Conservation (phyloP, 345 rosid genomes). For the Xanthoceras sorbifolium region DNA sequence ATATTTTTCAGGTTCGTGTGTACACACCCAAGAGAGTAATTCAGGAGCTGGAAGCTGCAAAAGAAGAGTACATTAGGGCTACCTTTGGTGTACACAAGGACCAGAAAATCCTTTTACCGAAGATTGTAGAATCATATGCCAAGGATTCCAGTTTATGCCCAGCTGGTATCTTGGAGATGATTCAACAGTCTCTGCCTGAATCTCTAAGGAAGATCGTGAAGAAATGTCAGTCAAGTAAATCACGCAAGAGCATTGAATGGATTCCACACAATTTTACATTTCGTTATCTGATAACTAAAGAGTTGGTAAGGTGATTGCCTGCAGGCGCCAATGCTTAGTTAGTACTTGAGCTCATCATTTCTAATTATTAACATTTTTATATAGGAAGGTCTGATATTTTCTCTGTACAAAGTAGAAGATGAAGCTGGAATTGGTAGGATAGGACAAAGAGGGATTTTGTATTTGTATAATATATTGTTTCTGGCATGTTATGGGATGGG, state of each 20-base stretch:
- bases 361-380: slow-evolving; percentile 15
- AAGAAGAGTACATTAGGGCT: slow-evolving; percentile 86
- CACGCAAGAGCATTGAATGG: slow-evolving; percentile 82
- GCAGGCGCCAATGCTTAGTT: not conserved
- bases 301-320: slow-evolving; percentile 54
- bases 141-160: slow-evolving; percentile 70
- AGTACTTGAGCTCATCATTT: slow-evolving; percentile 5
- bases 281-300: slow-evolving; percentile 85
- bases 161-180: slow-evolving; percentile 62
- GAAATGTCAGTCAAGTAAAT: slow-evolving; percentile 58
- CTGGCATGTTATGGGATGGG: not conserved
- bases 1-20: slow-evolving; percentile 62
- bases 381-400: slow-evolving; percentile 18
- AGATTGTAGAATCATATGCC: slow-evolving; percentile 69
- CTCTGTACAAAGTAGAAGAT: slow-evolving; percentile 41
- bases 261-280: slow-evolving; percentile 82
- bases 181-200: slow-evolving; percentile 66
- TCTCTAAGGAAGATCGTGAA: slow-evolving; percentile 51
- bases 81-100: slow-evolving; percentile 69
- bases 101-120: slow-evolving; percentile 75
- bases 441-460: slow-evolving; percentile 21
- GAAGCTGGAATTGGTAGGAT: slow-evolving; percentile 19
- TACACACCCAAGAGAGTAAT: slow-evolving; percentile 70
- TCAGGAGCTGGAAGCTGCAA: slow-evolving; percentile 83
- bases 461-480: slow-evolving; percentile 13